Evolutionary conservation across 2,329 filamentous ascomycete species (phyloP).

Genomic region (Pyricularia sp.): DNA sequence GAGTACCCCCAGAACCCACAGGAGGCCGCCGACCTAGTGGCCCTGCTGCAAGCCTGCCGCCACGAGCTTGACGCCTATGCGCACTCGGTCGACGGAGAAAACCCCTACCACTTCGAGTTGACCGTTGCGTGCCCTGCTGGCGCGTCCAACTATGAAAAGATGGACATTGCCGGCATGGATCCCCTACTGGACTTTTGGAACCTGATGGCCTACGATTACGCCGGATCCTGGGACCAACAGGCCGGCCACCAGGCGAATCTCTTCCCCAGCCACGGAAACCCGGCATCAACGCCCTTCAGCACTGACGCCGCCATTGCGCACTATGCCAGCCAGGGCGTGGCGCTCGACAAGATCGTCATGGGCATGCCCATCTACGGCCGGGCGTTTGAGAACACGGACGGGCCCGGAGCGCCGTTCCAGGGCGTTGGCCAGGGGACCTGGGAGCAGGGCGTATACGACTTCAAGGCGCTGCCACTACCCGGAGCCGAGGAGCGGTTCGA

Average conservation of each 20-base stretch:
- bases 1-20: constrained; percentile 48
- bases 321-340: constrained; percentile 59
- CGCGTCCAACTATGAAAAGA: constrained; percentile 49
- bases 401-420: constrained; percentile 57
- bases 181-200: constrained; percentile 64
- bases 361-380: constrained; percentile 92
- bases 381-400: constrained; percentile 70
- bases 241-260: constrained; percentile 79
- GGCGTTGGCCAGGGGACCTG: constrained; percentile 73
- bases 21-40: constrained; percentile 49
- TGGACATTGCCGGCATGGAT: constrained; percentile 58
- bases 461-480: constrained; percentile 67
- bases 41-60: constrained; percentile 48
- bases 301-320: constrained; percentile 60
- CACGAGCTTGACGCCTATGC: constrained; percentile 49
- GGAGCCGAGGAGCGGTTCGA: constrained; percentile 60
- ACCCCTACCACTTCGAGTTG: constrained; percentile 48
- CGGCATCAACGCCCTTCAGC: constrained; percentile 67
- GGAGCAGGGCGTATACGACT: constrained; percentile 83
- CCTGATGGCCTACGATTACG: constrained; percentile 82
- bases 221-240: constrained; percentile 66
- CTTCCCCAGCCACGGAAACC: constrained; percentile 46
- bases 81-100: constrained; percentile 22
- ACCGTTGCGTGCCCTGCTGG: constrained; percentile 58
- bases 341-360: constrained; percentile 66